These are phyloP conservation scores for Botrytis fabae DNA, from an alignment of 2,329 filamentous ascomycete genomes.

Conservation along the genomic window DNA sequence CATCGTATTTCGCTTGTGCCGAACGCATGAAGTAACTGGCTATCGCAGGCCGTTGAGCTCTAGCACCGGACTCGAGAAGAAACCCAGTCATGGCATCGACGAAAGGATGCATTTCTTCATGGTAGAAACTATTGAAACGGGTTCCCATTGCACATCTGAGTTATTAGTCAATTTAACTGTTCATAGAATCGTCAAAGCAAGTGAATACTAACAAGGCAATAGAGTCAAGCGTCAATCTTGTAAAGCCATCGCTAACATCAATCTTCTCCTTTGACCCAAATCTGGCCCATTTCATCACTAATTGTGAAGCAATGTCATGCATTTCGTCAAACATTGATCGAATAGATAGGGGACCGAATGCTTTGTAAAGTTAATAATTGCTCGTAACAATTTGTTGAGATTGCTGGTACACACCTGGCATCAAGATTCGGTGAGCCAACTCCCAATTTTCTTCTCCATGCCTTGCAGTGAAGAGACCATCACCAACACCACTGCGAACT, in stretches of 20 bases:
- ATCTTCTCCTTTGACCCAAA: conserved; percentile 60
- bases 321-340: conserved; percentile 68
- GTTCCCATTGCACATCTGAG: conserved; percentile 65
- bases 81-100: conserved; percentile 65
- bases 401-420: conserved; percentile 46
- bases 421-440: conserved; percentile 63
- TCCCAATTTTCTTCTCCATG: conserved; percentile 62
- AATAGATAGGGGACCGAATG: conserved; percentile 69
- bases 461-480: conserved; percentile 65
- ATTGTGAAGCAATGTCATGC: conserved; percentile 66
- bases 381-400: not conserved
- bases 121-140: conserved; percentile 77
- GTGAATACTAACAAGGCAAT: conserved; percentile 46
- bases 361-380: conserved; percentile 36
- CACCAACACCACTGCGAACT: conserved; percentile 60
- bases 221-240: conserved; percentile 69
- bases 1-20: conserved; percentile 49
- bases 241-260: conserved; percentile 66
- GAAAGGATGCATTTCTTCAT: conserved; percentile 68
- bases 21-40: conserved; percentile 51
- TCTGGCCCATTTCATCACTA: conserved; percentile 68
- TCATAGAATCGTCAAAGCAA: not conserved
- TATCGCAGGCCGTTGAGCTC: conserved; percentile 48
- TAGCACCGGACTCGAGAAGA: conserved; percentile 56
- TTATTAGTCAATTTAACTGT: not conserved